A percentile compares a stretch with the other conserved stretches of the same genome.
Evolutionary conservation across 2,329 filamentous ascomycete genomes (phyloP).

Genomic region (Arthrobotrys pseudoclavata): DNA sequence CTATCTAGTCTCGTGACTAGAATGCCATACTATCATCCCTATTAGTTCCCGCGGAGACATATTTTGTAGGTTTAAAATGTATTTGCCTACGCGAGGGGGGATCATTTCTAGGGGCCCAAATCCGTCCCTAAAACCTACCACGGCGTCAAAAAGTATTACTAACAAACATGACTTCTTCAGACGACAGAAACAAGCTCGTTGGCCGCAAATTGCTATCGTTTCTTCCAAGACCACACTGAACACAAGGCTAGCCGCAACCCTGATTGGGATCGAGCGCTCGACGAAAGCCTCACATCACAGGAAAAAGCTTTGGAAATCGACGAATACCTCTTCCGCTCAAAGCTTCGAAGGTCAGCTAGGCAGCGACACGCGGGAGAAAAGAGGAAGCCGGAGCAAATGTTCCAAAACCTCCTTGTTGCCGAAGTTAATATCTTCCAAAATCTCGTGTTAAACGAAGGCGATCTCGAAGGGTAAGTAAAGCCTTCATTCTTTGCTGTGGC

Average conservation of each 20-base stretch:
- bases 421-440: constrained; percentile 21
- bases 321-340: not conserved
- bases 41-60: no score
- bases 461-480: constrained; percentile 16
- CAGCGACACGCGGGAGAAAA: not conserved
- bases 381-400: not conserved
- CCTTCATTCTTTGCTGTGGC: not conserved
- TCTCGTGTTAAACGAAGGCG: not conserved
- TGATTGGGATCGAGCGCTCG: not conserved
- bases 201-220: not conserved
- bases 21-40: no score
- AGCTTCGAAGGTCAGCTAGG: not conserved
- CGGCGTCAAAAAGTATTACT: not conserved
- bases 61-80: not conserved
- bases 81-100: not conserved
- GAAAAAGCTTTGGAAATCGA: not conserved
- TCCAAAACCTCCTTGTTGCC: constrained; percentile 16
- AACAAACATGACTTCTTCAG: not conserved
- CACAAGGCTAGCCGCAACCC: not conserved
- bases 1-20: no score
- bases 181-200: not conserved
- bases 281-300: constrained; percentile 1
- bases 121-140: no score
- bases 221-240: not conserved
- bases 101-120: no score